Conservation (phyloP, 192 early-diverging fungal genomes). For the Phycomyces nitens region DNA sequence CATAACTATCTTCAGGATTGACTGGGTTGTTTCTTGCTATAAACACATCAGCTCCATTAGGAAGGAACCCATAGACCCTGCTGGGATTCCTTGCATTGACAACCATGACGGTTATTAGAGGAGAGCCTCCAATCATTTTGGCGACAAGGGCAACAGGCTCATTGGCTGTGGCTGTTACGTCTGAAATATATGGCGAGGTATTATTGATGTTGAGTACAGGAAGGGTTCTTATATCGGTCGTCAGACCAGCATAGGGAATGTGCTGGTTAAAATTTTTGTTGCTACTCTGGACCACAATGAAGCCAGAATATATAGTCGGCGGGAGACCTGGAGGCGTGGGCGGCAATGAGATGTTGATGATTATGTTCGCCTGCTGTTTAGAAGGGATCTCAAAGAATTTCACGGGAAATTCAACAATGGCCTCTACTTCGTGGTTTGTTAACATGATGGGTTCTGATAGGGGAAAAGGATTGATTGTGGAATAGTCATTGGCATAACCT, state of each 20-base stretch:
- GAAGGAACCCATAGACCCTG: neutral
- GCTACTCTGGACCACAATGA: constrained; percentile 26
- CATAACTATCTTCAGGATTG: too few relatives aligned
- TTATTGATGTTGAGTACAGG: constrained; percentile 26
- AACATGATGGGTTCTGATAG: constrained; percentile 20
- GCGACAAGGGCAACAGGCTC: neutral
- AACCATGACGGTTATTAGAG: constrained; percentile 10
- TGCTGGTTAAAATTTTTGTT: neutral
- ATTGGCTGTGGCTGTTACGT: neutral
- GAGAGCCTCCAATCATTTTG: constrained; percentile 13
- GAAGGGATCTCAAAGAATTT: constrained; percentile 29
- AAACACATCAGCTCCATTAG: neutral
- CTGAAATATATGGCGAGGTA: constrained; percentile 16
- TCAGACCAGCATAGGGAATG: constrained; percentile 32
- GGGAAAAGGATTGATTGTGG: constrained; percentile 13
- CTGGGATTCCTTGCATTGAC: neutral
- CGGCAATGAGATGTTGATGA: constrained; percentile 41
- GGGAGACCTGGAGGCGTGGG: constrained; percentile 17
- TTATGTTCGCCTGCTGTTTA: constrained; percentile 28
- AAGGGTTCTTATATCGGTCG: constrained; percentile 8
- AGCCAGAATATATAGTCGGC: constrained; percentile 50
- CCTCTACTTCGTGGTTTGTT: constrained; percentile 14
- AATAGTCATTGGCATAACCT: constrained; percentile 30
- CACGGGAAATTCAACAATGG: constrained; percentile 34
- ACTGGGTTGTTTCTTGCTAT: neutral